Base-by-base conservation (phyloP, 805 yeast species). In the Ogataea siamensis region DNA sequence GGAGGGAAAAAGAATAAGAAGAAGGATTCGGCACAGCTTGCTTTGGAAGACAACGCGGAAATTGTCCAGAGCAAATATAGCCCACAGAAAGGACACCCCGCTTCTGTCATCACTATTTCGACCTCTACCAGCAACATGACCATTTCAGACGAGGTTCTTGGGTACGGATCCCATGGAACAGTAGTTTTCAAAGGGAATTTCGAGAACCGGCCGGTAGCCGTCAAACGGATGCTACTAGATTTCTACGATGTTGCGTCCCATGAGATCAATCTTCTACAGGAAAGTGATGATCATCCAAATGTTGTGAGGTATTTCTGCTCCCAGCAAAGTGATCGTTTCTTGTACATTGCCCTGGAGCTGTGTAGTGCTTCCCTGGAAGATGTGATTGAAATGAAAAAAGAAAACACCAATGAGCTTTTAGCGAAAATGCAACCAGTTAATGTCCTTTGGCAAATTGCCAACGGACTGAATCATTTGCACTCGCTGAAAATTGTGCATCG, bases 111-210 rank as follows among this genome's bases (percentile, higher is more conserved):
- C 19, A 32, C 37, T 2, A 32, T 28, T 13, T 13, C 52, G 3
- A 49, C 48, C 1, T 34, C 46, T 17, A 34, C 43, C 18, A 51
- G 71, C 36, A 78, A 74, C 40, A 60, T 87, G 45, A 66, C 71
- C 0, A 74, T 91, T 3, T 76, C 94, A 0, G 83, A 83, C 45
- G 76, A 73, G 19, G 73, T 88, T n/a, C 64, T 93, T 34, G 99
- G 99, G 1, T 87, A 87, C 58, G 99, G 99, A 1, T 87, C 96
- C 1, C 96, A 89, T 51, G 99, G 99, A 18, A 93, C 99, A 0
- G 87, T 91, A 19, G 99, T 93, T 1, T 87, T 79, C 56, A 78
- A 82, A 55, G 99, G 99, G 0, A 74, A 77, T 4, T 93, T 89
- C 64, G 96, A 91, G 55, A 82, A 79, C 49, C 72, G 99, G 40